Base-by-base conservation (phyloP, 2,329 filamentous ascomycete genomes). In the Ampelomyces quisqualis region DNA sequence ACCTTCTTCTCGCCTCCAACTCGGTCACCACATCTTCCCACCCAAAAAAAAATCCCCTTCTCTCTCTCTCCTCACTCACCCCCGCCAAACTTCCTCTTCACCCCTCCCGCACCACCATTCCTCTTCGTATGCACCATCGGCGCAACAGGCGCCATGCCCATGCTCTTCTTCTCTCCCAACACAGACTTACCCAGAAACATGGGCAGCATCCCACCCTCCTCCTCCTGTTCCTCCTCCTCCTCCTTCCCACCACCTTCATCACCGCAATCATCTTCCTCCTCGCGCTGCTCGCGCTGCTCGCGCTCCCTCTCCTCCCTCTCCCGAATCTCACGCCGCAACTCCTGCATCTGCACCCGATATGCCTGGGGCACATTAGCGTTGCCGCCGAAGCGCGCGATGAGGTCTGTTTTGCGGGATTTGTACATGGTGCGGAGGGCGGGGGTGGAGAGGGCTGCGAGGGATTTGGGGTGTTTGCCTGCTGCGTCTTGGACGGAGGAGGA, bases 91-190 rank as follows among this genome's bases (percentile, higher is more conserved):
- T 31, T 11, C 14, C 15, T 19, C 29, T 4, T 11, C 15, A 13
- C 28, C n/a, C 30, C 8, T 28, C 29, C 32, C 29, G n/a, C 8
- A 9, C 38, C 31, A 21, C 19, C 19, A 19, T 19, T 13, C 19
- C 18, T 15, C 31, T 9, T 24, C 37, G 28, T 40, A 31, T 46
- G 51, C 45, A 49, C 11, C 58, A 62, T 62, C 2, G 44, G 41
- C 19, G 58, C 57, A 20, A 54, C 45, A n/a, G 57, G 58, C n/a
- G 47, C 57, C n/a, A 21, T 13, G 1, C 38, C 32, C 11, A 19
- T 35, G 3, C 18, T 1, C 38, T 52, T 57, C 43, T 49, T 50
- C 9, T 31, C 14, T 0, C 58, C 54, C 10, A 58, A 40, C 18
- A 53, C 28, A 11, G 49, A 58, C 7, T 36, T 47, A 1, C 53